Base-by-base conservation (phyloP, 176 grass and related monocot species). In the Alopecurus myosuroides region DNA sequence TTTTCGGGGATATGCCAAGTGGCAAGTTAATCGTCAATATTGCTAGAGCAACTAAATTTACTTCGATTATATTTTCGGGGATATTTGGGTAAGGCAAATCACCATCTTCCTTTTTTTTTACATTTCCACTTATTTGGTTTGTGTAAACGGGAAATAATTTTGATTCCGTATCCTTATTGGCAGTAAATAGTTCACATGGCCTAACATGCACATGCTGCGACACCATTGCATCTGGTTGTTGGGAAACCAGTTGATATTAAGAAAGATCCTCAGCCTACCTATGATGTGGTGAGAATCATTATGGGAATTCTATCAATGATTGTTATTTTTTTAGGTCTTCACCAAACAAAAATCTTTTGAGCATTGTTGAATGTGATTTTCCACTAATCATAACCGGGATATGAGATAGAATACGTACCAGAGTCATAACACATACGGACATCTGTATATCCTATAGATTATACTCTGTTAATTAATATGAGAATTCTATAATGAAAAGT, bases 151-250 rank as follows among this genome's bases (percentile, higher is more conserved):
- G 7, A 44, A 65, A 29, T 33, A 22, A 68, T 49, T 68, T 33
- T 0, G 18, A 11, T 46, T 80, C 41, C 3, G 45, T 68, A 35
- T 15, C 7, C 14, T 7, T 45, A 7, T 41, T 80, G 44, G 13
- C 75, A 34, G 81, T 52, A 23, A 72, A 63, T 51, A 82, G 26
- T 65, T 84, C 52, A 25, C 68, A 76, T 55, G 51, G 1, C 64
- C 19, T 77, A 63, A 15, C 57, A 60, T 71, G 28, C 8, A 56
- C 76, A 64, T 81, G 95, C 92, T 62, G 89, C 63, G 33, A 79
- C 80, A 35, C 93, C 97, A 8, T 88, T 95, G 84, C 89, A 95
- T 89, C 91, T 95, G 33, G 89, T 92, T 82, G 88, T 95, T 78
- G 97, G 97, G 41, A 90, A 51, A 44, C 93, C 97, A 51, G 94